Evolutionary conservation across 2,329 filamentous ascomycete species (phyloP).

Genomic region (Epichloe scottii): DNA sequence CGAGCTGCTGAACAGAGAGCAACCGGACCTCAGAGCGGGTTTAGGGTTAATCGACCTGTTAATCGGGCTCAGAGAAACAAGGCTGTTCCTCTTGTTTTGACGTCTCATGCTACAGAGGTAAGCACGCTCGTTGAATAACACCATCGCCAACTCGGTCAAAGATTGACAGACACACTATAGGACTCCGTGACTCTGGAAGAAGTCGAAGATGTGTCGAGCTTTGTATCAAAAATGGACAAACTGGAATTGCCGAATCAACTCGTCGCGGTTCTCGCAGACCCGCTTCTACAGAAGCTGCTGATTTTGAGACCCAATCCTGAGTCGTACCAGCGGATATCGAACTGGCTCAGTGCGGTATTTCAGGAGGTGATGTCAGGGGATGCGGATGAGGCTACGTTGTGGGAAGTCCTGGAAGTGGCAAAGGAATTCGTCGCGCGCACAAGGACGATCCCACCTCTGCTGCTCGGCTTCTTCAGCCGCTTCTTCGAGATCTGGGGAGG

Average conservation of each 20-base stretch:
- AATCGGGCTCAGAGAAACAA: conserved; percentile 19
- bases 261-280: conserved; percentile 62
- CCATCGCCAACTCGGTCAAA: no score
- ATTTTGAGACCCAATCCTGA: conserved; percentile 46
- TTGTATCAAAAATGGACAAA: conserved; percentile 62
- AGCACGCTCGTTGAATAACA: conserved; percentile 8
- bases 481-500: conserved; percentile 52
- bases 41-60: conserved; percentile 46
- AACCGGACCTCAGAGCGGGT: conserved; percentile 33
- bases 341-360: conserved; percentile 46
- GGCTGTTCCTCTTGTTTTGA: conserved; percentile 57
- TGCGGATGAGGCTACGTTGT: conserved; percentile 32
- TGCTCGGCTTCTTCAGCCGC: conserved; percentile 35
- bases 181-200: conserved; percentile 61
- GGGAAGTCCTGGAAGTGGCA: conserved; percentile 43
- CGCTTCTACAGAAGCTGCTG: conserved; percentile 65
- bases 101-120: conserved; percentile 58
- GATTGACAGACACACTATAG: conserved; percentile 18
- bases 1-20: conserved; percentile 27
- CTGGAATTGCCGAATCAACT: conserved; percentile 75
- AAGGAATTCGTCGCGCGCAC: conserved; percentile 41
- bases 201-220: conserved; percentile 55
- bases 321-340: conserved; percentile 38
- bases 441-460: conserved; percentile 38
- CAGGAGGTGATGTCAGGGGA: conserved; percentile 42